phyloP scores from a whole-genome alignment of 148 eudicot genomes.

The Salicornia ramosissima region DNA sequence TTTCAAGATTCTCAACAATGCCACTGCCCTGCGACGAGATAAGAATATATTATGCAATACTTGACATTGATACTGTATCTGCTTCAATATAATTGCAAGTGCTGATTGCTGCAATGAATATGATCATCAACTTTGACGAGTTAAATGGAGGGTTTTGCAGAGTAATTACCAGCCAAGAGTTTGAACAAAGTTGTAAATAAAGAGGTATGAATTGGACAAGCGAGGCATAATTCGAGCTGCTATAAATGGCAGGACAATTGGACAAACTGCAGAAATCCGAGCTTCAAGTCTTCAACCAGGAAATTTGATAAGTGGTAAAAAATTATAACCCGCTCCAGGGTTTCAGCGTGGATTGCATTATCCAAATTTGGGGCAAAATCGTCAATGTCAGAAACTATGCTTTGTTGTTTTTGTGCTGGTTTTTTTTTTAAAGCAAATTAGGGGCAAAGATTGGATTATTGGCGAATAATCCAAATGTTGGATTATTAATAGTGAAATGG shows the following conservation, averaged over 20 bases:
- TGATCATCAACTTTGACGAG: not conserved
- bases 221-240: constrained; percentile 29
- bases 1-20: constrained; percentile 35
- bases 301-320: no score
- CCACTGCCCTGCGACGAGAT: constrained; percentile 47
- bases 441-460: no score
- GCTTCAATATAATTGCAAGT: not conserved
- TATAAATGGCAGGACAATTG: not conserved
- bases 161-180: constrained; percentile 61
- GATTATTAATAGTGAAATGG: no score
- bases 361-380: no score
- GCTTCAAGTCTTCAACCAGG: no score
- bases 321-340: no score
- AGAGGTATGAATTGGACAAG: constrained; percentile 51
- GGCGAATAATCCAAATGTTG: no score
- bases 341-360: no score
- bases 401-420: no score
- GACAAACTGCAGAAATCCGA: not conserved
- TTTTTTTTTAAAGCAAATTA: no score
- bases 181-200: constrained; percentile 66
- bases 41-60: not conserved
- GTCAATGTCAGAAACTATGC: no score
- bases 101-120: not conserved
- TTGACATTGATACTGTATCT: not conserved
- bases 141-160: constrained; percentile 11